A percentile compares a stretch with the other conserved stretches of the same genome.
phyloP scores from a whole-genome alignment of 331 rosid genomes.

The Acacia concinna region DNA sequence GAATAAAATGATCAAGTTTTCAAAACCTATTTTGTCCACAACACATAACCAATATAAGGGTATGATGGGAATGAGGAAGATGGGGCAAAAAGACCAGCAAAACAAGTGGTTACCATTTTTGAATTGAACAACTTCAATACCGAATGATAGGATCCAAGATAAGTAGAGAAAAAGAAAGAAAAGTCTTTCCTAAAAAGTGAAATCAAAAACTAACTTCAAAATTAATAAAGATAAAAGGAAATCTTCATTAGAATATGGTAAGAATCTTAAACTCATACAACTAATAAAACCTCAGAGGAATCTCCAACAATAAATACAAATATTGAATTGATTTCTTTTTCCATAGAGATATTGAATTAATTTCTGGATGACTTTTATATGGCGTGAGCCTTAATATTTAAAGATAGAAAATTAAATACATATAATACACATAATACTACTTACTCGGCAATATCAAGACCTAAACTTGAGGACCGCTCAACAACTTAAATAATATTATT shows the following conservation, averaged over 20 bases:
- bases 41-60: no score
- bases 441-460: neutral
- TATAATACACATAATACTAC: neutral
- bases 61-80: no score
- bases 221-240: neutral
- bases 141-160: neutral
- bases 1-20: no score
- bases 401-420: neutral
- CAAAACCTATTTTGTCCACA: no score
- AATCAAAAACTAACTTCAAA: neutral
- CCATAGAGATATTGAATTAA: neutral
- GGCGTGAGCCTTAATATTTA: neutral
- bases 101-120: no score
- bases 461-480: neutral
- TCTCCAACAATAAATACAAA: neutral
- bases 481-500: neutral
- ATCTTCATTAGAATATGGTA: neutral
- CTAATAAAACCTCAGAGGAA: neutral
- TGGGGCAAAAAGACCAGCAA: no score
- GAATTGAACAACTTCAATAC: neutral
- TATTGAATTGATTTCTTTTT: neutral
- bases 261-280: neutral
- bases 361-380: neutral
- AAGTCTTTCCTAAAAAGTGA: neutral
- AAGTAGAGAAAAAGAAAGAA: neutral